Conservation (phyloP, 2,329 filamentous ascomycete genomes). For the Thermomyces lanuginosus region DNA sequence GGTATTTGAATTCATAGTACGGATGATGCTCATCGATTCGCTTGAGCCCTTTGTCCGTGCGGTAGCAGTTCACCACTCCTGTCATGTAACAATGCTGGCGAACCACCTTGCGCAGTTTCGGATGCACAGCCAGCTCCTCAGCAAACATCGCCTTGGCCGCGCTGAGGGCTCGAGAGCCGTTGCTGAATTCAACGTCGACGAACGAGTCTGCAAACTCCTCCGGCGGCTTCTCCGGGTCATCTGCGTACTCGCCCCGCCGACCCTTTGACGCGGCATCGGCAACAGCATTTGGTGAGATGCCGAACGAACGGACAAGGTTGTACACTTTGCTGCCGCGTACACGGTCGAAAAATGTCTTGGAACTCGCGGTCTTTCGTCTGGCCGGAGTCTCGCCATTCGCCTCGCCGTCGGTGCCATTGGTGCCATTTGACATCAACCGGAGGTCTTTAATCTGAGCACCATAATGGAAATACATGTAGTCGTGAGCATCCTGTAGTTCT, state of each 20-base stretch:
- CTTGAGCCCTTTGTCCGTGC: conserved; percentile 85
- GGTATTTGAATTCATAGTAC: conserved; percentile 95
- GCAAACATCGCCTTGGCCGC: conserved; percentile 77
- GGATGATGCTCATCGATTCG: conserved; percentile 90
- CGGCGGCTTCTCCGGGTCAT: conserved; percentile 65
- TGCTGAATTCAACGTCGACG: conserved; percentile 55
- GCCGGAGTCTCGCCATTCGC: conserved; percentile 29
- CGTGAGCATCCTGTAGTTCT: conserved; percentile 88
- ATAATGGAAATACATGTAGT: conserved; percentile 93
- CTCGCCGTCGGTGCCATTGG: conserved; percentile 5
- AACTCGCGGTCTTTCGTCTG: conserved; percentile 66
- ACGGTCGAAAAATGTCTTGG: conserved; percentile 66
- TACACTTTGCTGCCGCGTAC: conserved; percentile 67
- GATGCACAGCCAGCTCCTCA: conserved; percentile 77
- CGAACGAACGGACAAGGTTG: conserved; percentile 71
- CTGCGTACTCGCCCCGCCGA: conserved; percentile 63
- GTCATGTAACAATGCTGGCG: conserved; percentile 68
- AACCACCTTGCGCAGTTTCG: conserved; percentile 76
- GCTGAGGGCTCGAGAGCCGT: conserved; percentile 56
- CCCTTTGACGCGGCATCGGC: conserved; percentile 71
- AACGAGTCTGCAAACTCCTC: conserved; percentile 75
- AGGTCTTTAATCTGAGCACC: conserved; percentile 68
- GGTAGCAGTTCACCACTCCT: conserved; percentile 68
- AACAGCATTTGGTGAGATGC: conserved; percentile 74
- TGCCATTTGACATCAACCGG: conserved; percentile 32